These are phyloP conservation scores for Yamadazyma paraphyllophila DNA, from an alignment of 805 yeast genomes.

Conservation along the genomic window DNA sequence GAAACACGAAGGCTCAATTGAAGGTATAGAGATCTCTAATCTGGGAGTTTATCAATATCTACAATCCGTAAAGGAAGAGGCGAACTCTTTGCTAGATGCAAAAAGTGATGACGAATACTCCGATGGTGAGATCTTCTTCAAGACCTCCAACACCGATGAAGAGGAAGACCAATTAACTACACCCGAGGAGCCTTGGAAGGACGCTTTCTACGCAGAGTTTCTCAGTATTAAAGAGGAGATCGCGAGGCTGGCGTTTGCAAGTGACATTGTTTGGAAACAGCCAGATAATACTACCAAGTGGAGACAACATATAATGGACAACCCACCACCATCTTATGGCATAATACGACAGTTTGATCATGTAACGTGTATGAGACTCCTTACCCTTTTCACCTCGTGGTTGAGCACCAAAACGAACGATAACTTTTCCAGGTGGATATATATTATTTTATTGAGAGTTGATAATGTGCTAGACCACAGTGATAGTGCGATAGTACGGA, in stretches of 20 bases:
- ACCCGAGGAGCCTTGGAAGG: conserved; percentile 10
- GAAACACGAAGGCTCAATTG: conserved; percentile 1
- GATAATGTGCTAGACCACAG: conserved; percentile 32
- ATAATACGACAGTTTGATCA: conserved; percentile 24
- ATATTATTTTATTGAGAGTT: conserved; percentile 30
- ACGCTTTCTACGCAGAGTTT: conserved; percentile 9
- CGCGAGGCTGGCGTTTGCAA: not conserved
- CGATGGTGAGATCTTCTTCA: conserved; percentile 1
- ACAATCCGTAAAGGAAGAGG: conserved; percentile 29
- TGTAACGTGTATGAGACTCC: conserved; percentile 30
- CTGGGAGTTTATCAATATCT: conserved; percentile 25
- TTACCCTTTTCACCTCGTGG: conserved; percentile 38
- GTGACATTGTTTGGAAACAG: conserved; percentile 2
- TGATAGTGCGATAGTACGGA: conserved; percentile 35
- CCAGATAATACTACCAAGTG: conserved; percentile 30
- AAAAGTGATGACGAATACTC: not conserved
- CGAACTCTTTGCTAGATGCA: not conserved
- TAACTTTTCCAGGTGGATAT: conserved; percentile 36
- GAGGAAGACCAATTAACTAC: not conserved
- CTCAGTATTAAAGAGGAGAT: not conserved
- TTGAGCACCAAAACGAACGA: conserved; percentile 28
- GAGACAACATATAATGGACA: conserved; percentile 28
- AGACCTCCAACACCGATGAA: conserved; percentile 5
- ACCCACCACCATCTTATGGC: conserved; percentile 27
- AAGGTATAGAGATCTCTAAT: conserved; percentile 5